Base-by-base conservation (phyloP, 2,329 filamentous ascomycete species). In the Monilinia vaccinii-corymbosi region DNA sequence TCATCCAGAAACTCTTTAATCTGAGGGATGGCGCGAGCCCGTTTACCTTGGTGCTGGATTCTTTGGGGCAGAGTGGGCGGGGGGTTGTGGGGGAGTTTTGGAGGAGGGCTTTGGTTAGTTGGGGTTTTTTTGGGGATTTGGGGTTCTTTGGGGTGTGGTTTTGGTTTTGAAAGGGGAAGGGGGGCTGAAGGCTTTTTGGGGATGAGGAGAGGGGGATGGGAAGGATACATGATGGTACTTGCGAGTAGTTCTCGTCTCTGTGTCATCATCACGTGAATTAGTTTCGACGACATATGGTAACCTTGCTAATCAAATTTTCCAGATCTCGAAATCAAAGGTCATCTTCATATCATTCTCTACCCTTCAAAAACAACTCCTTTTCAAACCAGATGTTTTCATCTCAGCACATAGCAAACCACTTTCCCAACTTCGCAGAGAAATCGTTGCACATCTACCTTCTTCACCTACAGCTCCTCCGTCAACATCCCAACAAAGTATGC, bases 41-140 rank as follows among this genome's bases (percentile, higher is more conserved):
- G 3, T 84, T 97, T 69, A 97, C 92, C 0, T 77, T 97, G 31
- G 75, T 97, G 3, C 79, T 96, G 60, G 93, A 97, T 73, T 89
- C 81, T 38, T 78, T 97, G 34, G 91, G 96, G 75, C 91, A 96
- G 74, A 84, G 86, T 31, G 89, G 85, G 8, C 79, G 78, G 34
- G 85, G 86, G 0, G 75, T 96, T 4, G 65, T 93, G 2, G 75
- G 77, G 21, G 91, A 96, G 73, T 89, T 93, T 73, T 82, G 89
- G 58, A 77, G 79, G 50, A 81, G 92, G 67, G 90, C 88, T 58
- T 89, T 87, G 77, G 89, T 72, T 62, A 46, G 65, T 52, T 89
- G 89, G 71, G 62, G 48, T 63, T 32, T 23, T 50, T 25, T 38
- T 23, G 2, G 23, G 4, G 2, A 38, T 36, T 48, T n/a, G 16